Evolutionary conservation across 2,329 filamentous ascomycete genomes (phyloP).

Genomic region (Coniosporium tulheliwenetii): DNA sequence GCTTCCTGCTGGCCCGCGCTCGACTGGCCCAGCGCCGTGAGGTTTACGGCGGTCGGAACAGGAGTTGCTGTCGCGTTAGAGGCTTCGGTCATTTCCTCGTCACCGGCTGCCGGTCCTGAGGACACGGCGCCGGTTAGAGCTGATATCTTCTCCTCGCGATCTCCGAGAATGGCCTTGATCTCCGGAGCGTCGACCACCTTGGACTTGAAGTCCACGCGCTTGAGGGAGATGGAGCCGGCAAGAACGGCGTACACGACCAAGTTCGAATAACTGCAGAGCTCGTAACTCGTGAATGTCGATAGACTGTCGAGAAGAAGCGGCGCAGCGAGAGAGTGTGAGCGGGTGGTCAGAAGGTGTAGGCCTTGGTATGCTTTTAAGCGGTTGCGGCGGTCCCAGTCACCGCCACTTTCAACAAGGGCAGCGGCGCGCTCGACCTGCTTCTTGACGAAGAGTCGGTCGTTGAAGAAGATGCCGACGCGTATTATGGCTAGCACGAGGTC

Average conservation of each 20-base stretch:
- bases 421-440: slow-evolving; percentile 85
- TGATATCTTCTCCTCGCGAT: slow-evolving; percentile 73
- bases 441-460: slow-evolving; percentile 81
- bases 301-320: slow-evolving; percentile 91
- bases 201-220: slow-evolving; percentile 96
- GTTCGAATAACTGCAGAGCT: slow-evolving; percentile 90
- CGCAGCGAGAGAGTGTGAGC: slow-evolving; percentile 77
- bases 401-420: slow-evolving; percentile 80
- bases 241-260: slow-evolving; percentile 93
- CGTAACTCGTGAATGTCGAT: slow-evolving; percentile 96
- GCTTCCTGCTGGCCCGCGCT: slow-evolving; percentile 56
- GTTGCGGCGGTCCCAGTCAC: slow-evolving; percentile 97
- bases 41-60: slow-evolving; percentile 62
- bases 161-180: slow-evolving; percentile 91
- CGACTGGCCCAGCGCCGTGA: slow-evolving; percentile 60
- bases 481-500: slow-evolving; percentile 94
- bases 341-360: slow-evolving; percentile 79
- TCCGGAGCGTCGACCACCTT: slow-evolving; percentile 98
- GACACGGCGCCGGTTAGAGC: slow-evolving; percentile 69
- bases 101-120: slow-evolving; percentile 59
- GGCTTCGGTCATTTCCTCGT: slow-evolving; percentile 58
- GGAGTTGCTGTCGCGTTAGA: slow-evolving; percentile 31
- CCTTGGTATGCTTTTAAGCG: slow-evolving; percentile 97
- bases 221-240: slow-evolving; percentile 83
- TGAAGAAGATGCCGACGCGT: slow-evolving; percentile 89